Conservation (phyloP, 148 eudicot species). For the Chenopodium quinoa region DNA sequence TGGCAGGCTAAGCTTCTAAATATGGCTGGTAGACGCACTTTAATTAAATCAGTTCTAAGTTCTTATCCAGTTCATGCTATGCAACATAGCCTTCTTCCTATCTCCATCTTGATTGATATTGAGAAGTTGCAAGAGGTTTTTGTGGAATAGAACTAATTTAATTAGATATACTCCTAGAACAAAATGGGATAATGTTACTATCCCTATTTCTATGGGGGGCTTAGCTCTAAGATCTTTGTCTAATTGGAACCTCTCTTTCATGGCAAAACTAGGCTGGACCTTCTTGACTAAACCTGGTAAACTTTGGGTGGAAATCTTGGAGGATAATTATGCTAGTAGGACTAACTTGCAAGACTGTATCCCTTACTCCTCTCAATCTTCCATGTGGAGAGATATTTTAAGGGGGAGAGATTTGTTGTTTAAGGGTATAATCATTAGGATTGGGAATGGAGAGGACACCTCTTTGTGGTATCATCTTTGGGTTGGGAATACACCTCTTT, state of each 20-base stretch:
- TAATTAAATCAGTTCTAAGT: neutral
- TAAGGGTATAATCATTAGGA: neutral
- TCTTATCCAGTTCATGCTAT: neutral
- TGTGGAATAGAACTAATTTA: neutral
- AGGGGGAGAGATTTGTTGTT: neutral
- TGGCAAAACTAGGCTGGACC: neutral
- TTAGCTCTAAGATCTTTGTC: neutral
- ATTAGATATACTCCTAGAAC: neutral
- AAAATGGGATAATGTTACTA: neutral
- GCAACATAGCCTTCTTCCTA: neutral
- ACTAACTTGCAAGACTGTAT: neutral
- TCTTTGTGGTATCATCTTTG: neutral
- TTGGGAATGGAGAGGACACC: neutral
- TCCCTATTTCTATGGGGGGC: neutral
- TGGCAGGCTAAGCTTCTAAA: no score
- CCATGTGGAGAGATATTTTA: neutral
- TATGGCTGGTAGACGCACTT: neutral
- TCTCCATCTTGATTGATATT: accelerated
- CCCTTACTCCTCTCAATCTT: neutral
- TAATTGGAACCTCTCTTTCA: neutral
- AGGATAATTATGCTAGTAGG: neutral
- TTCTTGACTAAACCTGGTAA: neutral
- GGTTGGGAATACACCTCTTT: no score
- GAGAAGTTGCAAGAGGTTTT: neutral
- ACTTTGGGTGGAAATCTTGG: neutral